Conservation (phyloP, 2,329 filamentous ascomycete species). For the Hypoxylon sp. region DNA sequence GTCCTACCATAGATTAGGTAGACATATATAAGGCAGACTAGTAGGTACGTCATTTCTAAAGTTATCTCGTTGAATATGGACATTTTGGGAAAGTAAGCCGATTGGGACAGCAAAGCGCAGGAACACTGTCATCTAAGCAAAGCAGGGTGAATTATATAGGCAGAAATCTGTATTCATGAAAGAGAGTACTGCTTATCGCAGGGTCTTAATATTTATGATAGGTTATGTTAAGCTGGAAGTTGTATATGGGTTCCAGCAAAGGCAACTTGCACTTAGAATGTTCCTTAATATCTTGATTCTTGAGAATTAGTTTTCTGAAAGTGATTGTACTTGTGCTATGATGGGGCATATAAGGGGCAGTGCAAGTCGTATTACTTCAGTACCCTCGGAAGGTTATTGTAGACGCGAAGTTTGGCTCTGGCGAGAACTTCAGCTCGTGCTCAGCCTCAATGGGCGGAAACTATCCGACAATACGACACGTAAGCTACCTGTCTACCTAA, state of each 20-base stretch:
- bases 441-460: constrained; percentile 28
- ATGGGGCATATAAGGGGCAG: not conserved
- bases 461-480: constrained; percentile 10
- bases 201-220: not conserved
- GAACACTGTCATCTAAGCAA: not conserved
- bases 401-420: constrained; percentile 5
- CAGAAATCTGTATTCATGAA: not conserved
- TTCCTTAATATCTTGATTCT: not conserved
- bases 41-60: not conserved
- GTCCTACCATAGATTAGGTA: not conserved
- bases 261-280: not conserved
- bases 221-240: not conserved
- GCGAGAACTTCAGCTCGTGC: constrained; percentile 16
- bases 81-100: not conserved
- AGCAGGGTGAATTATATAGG: not conserved
- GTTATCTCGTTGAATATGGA: not conserved
- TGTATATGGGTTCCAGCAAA: not conserved
- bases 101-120: not conserved
- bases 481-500: constrained; percentile 16
- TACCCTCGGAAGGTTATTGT: constrained; percentile 17
- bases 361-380: constrained; percentile 13
- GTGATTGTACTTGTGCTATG: not conserved
- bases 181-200: not conserved
- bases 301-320: not conserved
- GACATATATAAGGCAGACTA: not conserved